Conservation (phyloP, 768 basidiomycete species). For the Cystobasidium ongulense region DNA sequence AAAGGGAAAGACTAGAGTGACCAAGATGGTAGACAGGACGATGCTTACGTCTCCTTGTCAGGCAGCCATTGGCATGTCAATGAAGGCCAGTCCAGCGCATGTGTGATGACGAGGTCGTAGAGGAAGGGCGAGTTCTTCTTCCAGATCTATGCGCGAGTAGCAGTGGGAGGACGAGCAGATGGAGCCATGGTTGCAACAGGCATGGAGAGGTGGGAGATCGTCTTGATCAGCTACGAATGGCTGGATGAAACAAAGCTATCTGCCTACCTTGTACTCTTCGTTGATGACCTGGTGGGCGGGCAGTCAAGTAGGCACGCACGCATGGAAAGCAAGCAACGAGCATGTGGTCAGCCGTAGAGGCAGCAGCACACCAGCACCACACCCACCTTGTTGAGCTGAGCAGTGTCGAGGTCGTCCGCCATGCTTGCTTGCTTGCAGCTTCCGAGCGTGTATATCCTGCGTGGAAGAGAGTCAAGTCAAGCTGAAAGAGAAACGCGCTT, state of each 20-base stretch:
- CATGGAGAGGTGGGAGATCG: background rate
- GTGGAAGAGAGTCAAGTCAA: background rate
- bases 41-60: conserved; percentile 76
- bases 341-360: background rate
- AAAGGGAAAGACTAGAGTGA: background rate
- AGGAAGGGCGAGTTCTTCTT: conserved; percentile 79
- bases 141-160: conserved; percentile 38
- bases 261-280: conserved; percentile 30
- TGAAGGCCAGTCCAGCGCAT: conserved; percentile 96
- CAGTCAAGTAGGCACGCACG: background rate
- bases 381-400: conserved; percentile 32
- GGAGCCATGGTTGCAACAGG: background rate
- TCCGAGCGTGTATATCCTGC: background rate
- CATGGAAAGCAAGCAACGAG: background rate
- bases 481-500: conserved; percentile 1
- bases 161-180: background rate
- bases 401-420: conserved; percentile 30
- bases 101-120: conserved; percentile 94
- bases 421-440: conserved; percentile 11
- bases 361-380: background rate
- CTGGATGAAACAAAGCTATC: too few species aligned
- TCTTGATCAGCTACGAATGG: too few species aligned
- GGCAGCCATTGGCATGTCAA: conserved; percentile 99
- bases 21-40: background rate
- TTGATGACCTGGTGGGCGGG: conserved; percentile 26